Percentiles rank a stretch among this genome's conserved stretches.
Conservation (phyloP, 2,329 filamentous ascomycete species). For the Decorospora gaudefroyi region DNA sequence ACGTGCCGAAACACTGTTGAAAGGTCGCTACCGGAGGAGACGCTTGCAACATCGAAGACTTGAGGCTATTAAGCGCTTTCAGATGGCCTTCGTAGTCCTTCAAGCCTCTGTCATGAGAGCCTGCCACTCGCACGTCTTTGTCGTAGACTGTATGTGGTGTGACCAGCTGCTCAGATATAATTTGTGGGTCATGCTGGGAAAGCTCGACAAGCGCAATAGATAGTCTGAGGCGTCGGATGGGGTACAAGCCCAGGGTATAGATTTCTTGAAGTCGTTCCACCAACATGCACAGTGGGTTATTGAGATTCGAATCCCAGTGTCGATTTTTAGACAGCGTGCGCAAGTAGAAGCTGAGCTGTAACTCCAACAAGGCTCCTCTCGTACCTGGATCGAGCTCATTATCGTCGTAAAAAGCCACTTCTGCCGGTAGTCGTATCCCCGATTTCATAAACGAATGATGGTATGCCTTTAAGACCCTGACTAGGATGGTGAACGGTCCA, state of each 20-base stretch:
- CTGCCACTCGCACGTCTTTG: background rate
- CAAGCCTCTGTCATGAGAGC: constrained; percentile 44
- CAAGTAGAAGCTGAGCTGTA: constrained; percentile 46
- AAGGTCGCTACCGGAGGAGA: constrained; percentile 32
- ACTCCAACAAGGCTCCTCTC: constrained; percentile 50
- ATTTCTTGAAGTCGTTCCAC: constrained; percentile 31
- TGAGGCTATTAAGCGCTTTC: constrained; percentile 45
- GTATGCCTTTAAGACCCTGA: constrained; percentile 63
- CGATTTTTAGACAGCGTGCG: constrained; percentile 39
- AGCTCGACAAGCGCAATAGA: constrained; percentile 37
- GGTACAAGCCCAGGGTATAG: constrained; percentile 36
- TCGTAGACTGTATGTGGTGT: constrained; percentile 2
- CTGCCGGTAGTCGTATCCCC: constrained; percentile 56
- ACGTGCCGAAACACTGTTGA: constrained; percentile 40
- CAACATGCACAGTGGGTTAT: constrained; percentile 30
- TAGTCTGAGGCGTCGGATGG: constrained; percentile 41
- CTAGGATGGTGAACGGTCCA: constrained; percentile 59
- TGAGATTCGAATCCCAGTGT: constrained; percentile 35
- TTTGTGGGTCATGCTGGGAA: constrained; percentile 64
- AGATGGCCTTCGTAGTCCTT: constrained; percentile 43
- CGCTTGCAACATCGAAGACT: constrained; percentile 50
- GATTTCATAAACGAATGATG: constrained; percentile 56
- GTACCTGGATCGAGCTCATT: constrained; percentile 29
- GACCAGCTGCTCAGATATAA: constrained; percentile 47
- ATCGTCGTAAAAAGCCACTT: constrained; percentile 52